Percentiles rank a stretch among this genome's conserved stretches.
Evolutionary conservation across 2,329 filamentous ascomycete species (phyloP).

Genomic region (Colletotrichum coccodes): DNA sequence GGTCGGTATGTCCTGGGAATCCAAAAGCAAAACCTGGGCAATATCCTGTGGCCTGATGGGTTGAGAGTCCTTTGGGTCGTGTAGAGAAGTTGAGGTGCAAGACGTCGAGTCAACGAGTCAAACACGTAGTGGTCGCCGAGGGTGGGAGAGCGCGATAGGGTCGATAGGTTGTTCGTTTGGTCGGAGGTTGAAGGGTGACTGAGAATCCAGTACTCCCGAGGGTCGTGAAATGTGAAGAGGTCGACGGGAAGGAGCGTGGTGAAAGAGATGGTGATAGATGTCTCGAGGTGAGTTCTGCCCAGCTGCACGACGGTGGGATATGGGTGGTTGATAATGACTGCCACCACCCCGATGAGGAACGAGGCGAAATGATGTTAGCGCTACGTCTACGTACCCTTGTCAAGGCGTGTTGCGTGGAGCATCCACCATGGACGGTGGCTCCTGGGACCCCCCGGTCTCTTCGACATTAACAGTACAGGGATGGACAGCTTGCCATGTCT

Average conservation of each 20-base stretch:
- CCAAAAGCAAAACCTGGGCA: constrained; percentile 29
- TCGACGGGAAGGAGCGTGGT: constrained; percentile 50
- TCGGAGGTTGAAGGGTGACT: constrained; percentile 19
- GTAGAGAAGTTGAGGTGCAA: constrained; percentile 38
- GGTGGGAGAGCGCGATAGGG: neutral
- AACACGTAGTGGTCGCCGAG: constrained; percentile 34
- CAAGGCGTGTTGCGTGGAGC: constrained; percentile 47
- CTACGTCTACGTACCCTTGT: constrained; percentile 31
- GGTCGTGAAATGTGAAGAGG: constrained; percentile 36
- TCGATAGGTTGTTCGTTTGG: constrained; percentile 24
- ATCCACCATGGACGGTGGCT: constrained; percentile 40
- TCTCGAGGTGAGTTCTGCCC: neutral
- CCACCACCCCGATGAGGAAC: constrained; percentile 30
- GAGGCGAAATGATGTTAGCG: constrained; percentile 35
- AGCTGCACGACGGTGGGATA: constrained; percentile 32
- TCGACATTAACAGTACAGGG: constrained; percentile 40
- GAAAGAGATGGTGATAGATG: constrained; percentile 37
- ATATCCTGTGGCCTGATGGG: constrained; percentile 30
- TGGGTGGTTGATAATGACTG: constrained; percentile 35
- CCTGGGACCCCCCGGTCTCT: constrained; percentile 36
- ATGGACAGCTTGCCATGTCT: constrained; percentile 39
- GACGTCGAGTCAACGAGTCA: constrained; percentile 64
- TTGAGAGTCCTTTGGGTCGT: constrained; percentile 36
- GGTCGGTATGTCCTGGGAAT: constrained; percentile 22
- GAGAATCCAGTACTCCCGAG: constrained; percentile 24